Evolutionary conservation across 2,329 filamentous ascomycete genomes (phyloP).

Genomic region (Fusarium cyanostomum): DNA sequence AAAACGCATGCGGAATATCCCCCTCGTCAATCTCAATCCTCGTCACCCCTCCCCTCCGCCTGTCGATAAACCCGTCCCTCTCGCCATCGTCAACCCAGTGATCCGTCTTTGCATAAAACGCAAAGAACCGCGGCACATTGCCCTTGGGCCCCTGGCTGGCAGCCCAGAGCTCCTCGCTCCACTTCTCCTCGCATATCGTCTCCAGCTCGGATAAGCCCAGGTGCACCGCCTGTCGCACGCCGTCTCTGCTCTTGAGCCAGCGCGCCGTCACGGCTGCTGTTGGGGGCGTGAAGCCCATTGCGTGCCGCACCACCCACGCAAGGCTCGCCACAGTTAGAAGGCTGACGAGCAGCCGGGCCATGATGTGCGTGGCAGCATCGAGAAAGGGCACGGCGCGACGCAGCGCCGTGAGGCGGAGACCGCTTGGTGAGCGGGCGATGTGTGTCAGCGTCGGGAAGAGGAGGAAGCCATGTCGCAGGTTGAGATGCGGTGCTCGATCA

Average conservation of each 20-base stretch:
- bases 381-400: slow-evolving; percentile 56
- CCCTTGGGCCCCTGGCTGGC: slow-evolving; percentile 31
- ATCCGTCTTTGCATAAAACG: slow-evolving; percentile 68
- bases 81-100: slow-evolving; percentile 69
- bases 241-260: slow-evolving; percentile 66
- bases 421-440: slow-evolving; percentile 70
- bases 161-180: slow-evolving; percentile 69
- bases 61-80: slow-evolving; percentile 65
- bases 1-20: slow-evolving; percentile 69
- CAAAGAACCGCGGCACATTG: slow-evolving; percentile 60
- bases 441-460: slow-evolving; percentile 81
- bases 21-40: slow-evolving; percentile 65
- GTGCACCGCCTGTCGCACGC: slow-evolving; percentile 67
- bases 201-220: slow-evolving; percentile 69
- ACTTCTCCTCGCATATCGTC: slow-evolving; percentile 66
- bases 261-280: slow-evolving; percentile 60
- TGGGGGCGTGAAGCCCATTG: slow-evolving; percentile 59
- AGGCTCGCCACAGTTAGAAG: slow-evolving; percentile 54
- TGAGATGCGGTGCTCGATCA: slow-evolving; percentile 49
- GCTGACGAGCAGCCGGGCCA: slow-evolving; percentile 55
- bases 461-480: slow-evolving; percentile 65
- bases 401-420: slow-evolving; percentile 53
- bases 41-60: slow-evolving; percentile 53
- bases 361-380: slow-evolving; percentile 51
- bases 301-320: slow-evolving; percentile 52